Base-by-base conservation (phyloP, 257 asterid genomes). In the Rhazya stricta region DNA sequence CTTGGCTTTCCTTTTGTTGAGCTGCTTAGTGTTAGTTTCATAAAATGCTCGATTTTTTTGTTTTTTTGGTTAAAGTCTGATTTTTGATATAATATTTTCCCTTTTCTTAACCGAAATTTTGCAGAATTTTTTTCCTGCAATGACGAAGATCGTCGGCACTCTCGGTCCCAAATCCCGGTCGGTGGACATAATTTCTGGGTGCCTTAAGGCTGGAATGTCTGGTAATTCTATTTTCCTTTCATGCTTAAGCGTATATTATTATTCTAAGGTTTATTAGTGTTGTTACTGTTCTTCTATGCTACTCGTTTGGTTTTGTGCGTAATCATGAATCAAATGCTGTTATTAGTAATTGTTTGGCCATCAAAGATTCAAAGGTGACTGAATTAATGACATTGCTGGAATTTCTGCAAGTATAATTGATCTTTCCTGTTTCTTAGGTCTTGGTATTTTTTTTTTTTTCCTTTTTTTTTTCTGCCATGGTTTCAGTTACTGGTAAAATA, bases 111-210 rank as follows among this genome's bases (percentile, higher is more conserved):
- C 15, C 27, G 25, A 29, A 32, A 5, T 50, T 25, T 57, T 81
- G 83, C 86, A 93, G 98, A 88, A 36, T 42, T 91, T 89, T 78
- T 90, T 91, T 72, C 97, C 96, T 7, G 89, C 96, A 41, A 93
- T 93, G 98, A 93, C 98, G 45, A 91, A 89, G 91, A 93, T 93
- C 46, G 92, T 93, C 25, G 97, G 98, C 81, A 93, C 98, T 42
- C 79, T 93, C 68, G 98, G 98, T 74, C 89, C 88, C 27, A 88
- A 88, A 77, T 93, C 98, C 15, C 83, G 94, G 69, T 87, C 96
- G 0, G 91, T 91, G 16, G 96, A 91, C 82, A 81, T 86, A 69
- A 93, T 93, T 68, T 85, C 97, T 1, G 89, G 87, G 74, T 93
- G 97, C 74, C 97, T 91, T 34, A 79, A 82, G 74, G 93, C 97